These are phyloP conservation scores for Keithomyces neogunnii DNA, from an alignment of 2,329 filamentous ascomycete genomes.

Conservation along the genomic window DNA sequence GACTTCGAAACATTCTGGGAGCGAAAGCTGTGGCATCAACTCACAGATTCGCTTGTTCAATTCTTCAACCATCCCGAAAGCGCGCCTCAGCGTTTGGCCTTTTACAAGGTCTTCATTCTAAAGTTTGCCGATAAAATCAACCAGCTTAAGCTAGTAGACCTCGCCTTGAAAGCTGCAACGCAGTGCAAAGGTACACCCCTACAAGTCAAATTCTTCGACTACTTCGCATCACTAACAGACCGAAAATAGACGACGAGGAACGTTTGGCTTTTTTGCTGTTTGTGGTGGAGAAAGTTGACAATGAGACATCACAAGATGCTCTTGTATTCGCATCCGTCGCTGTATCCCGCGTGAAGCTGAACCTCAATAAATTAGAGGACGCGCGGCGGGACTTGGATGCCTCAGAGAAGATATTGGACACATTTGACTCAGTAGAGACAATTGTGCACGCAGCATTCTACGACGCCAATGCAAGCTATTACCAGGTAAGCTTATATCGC, in stretches of 20 bases:
- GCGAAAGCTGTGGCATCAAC: conserved; percentile 97
- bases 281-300: conserved; percentile 81
- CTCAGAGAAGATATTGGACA: conserved; percentile 80
- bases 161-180: conserved; percentile 79
- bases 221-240: conserved; percentile 5
- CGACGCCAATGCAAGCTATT: conserved; percentile 89
- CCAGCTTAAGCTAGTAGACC: conserved; percentile 89
- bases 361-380: conserved; percentile 69
- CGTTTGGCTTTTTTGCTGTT: conserved; percentile 76
- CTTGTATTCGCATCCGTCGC: conserved; percentile 90
- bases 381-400: conserved; percentile 80
- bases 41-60: conserved; percentile 78
- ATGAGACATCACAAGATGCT: conserved; percentile 87
- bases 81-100: conserved; percentile 71
- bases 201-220: conserved; percentile 6
- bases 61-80: conserved; percentile 83
- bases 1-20: conserved; percentile 97
- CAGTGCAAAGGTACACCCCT: conserved; percentile 64
- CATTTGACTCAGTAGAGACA: conserved; percentile 90
- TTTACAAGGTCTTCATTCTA: conserved; percentile 92
- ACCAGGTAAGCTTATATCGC: conserved; percentile 47
- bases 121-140: conserved; percentile 99
- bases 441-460: conserved; percentile 96
- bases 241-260: conserved; percentile 67
- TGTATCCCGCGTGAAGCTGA: conserved; percentile 78